Evolutionary conservation across 2,329 filamentous ascomycete species (phyloP), one percentile per base, ranked within the genome.

Genomic region (Xylariomycetidae sp.): DNA sequence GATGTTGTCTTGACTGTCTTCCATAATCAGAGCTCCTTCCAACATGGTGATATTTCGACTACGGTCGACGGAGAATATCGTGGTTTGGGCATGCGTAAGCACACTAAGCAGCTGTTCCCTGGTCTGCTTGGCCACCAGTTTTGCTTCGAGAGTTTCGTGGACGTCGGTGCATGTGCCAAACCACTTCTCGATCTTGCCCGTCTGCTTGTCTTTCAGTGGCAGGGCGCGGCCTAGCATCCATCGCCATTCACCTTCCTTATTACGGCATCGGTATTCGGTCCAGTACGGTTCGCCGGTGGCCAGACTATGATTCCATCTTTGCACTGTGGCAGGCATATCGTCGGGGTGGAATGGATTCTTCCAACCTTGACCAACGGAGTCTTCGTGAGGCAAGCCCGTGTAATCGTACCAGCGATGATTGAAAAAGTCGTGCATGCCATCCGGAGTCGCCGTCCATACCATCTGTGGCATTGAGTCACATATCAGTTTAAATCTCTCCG

Each of bases 81-180:
- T 86, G 18, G 88, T 83, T 34, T 81, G 77, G 1, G 84, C 81
- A 48, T 88, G 82, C 22, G 81, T 74, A 35, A 89, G 80, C 16
- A 89, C 84, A 40, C 78, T 82, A 7, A 80, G 66, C 1, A 90
- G 67, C 51, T 88, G 82, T 48, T 82, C 75, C n/a, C 79, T 71
- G 13, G 74, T 82, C 37, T 77, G 70, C 40, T 77, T 78, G 12
- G 81, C 81, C 30, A 72, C 71, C 40, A 82, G 68, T 38, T 82
- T 79, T 11, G 81, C 74, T 49, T 84, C 70, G 3, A 88, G 80
- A 27, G 79, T 70, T 41, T 88, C 83, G 50, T 89, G 80, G 13
- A 88, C 83, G 43, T 90, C 85, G 10, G 85, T 88, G 49, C 81
- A 88, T 1, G 83, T 88, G 12, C 69, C 85, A 48, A 85, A 87